Evolutionary conservation across 441 rosid species (phyloP), one percentile per base, ranked within the genome.

Genomic region (Corymbia citriodora): DNA sequence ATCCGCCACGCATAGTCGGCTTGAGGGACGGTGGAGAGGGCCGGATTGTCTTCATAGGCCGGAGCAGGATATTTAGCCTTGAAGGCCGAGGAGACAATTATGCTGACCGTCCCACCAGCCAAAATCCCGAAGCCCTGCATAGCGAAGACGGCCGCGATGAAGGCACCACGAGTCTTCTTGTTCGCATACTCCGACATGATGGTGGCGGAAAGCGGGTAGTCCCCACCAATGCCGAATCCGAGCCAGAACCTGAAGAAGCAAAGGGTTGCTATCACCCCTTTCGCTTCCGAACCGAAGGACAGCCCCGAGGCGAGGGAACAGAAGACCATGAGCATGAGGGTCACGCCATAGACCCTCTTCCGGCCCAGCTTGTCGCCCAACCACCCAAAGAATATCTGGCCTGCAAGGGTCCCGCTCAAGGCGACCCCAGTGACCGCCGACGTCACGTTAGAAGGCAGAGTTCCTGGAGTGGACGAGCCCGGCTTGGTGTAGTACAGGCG

Each of bases 141-240:
- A 4, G 91, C 91, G 29, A 90, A 90, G 50, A 90, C 91, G 3
- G 91, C 91, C 5, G 91, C 91, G 2, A 90, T 90, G 89, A 90
- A 90, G 25, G 91, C 91, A 16, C 91, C 91, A 1, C 91, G 89
- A 63, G 91, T 90, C 74, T n/a, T 90, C 87, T 90, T 90, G 89
- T 90, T 90, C 55, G 92, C 92, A 23, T 91, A 91, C 83, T 91
- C 92, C 72, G 91, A 91, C 92, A 91, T 89, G 53, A 90, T 90
- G 87, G 91, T 90, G n/a, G 91, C 91, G 8, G 91, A 90, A 9
- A 87, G 89, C 27, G 91, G 91, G 68, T 90, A 90, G 89, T 90
- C 91, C 9, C 91, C 91, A 3, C 91, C 91, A 40, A 90, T 90
- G 68, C 91, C 91, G n/a, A 90, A 88, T 55, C 91, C 91, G 10